phyloP scores from a whole-genome alignment of 257 asterid species.

The Solanum ossicruentum region DNA sequence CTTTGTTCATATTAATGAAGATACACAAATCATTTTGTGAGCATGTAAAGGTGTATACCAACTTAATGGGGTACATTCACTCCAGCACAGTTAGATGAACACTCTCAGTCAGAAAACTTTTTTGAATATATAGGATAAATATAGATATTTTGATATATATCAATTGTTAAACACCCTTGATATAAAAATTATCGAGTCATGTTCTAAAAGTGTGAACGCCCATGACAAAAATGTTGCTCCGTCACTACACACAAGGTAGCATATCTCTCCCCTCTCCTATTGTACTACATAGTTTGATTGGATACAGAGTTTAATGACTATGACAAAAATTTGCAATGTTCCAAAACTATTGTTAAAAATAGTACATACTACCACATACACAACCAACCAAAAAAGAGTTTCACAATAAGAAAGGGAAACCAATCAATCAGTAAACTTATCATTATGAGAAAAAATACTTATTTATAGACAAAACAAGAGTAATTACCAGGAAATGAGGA shows the following conservation, averaged over 20 bases:
- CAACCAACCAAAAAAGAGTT: neutral
- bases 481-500: constrained; percentile 19
- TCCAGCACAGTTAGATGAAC: too few relatives aligned
- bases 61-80: neutral
- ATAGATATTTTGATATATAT: too few relatives aligned
- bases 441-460: neutral
- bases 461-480: neutral
- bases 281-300: too few relatives aligned
- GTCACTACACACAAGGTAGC: neutral
- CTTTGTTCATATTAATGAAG: neutral
- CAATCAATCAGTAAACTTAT: neutral
- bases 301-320: too few relatives aligned
- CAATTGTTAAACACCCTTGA: too few relatives aligned
- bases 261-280: neutral
- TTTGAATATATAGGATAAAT: too few relatives aligned
- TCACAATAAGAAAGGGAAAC: neutral
- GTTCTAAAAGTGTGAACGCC: too few relatives aligned
- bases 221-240: too few relatives aligned
- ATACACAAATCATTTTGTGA: neutral
- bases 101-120: too few relatives aligned
- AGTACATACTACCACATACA: neutral
- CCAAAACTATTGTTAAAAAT: too few relatives aligned
- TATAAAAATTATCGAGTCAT: too few relatives aligned
- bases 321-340: too few relatives aligned
- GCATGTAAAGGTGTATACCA: neutral